A percentile compares a stretch with the other conserved stretches of the same genome.
Conservation (phyloP, 2,329 filamentous ascomycete genomes). For the Myriosclerotinia duriaeana region DNA sequence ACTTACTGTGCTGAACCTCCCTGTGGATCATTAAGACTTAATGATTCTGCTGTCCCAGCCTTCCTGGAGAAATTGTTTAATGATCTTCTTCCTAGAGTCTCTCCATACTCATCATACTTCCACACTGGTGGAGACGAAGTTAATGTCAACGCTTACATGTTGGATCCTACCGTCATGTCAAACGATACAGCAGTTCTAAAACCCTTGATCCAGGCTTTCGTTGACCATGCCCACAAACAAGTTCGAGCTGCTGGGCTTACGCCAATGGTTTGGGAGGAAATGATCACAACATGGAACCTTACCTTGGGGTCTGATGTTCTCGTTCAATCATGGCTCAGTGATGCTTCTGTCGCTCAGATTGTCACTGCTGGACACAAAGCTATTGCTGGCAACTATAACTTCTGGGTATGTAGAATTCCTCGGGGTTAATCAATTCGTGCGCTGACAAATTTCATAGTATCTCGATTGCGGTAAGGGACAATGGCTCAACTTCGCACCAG, state of each 20-base stretch:
- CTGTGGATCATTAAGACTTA: conserved; percentile 73
- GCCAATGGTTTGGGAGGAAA: conserved; percentile 87
- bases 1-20: conserved; percentile 63
- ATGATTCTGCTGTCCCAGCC: conserved; percentile 64
- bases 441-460: conserved; percentile 52
- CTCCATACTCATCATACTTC: conserved; percentile 71
- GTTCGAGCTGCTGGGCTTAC: conserved; percentile 63
- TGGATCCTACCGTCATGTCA: conserved; percentile 71
- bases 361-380: conserved; percentile 66
- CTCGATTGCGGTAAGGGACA: conserved; percentile 80
- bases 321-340: conserved; percentile 75
- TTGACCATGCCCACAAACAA: conserved; percentile 67
- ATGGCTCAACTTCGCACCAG: conserved; percentile 71
- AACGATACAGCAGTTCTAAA: conserved; percentile 64
- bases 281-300: conserved; percentile 75
- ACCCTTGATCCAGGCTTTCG: conserved; percentile 75
- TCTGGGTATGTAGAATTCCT: conserved; percentile 58
- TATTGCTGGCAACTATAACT: conserved; percentile 74
- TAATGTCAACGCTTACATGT: conserved; percentile 69
- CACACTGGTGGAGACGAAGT: conserved; percentile 89
- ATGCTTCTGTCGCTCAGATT: conserved; percentile 57
- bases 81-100: conserved; percentile 73
- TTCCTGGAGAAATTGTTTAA: conserved; percentile 72
- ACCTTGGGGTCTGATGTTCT: conserved; percentile 69
- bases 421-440: conserved; percentile 7